Evolutionary conservation across 768 basidiomycete genomes (phyloP), one percentile per base, ranked within the genome.

Genomic region (Cyclocybe aegerita): DNA sequence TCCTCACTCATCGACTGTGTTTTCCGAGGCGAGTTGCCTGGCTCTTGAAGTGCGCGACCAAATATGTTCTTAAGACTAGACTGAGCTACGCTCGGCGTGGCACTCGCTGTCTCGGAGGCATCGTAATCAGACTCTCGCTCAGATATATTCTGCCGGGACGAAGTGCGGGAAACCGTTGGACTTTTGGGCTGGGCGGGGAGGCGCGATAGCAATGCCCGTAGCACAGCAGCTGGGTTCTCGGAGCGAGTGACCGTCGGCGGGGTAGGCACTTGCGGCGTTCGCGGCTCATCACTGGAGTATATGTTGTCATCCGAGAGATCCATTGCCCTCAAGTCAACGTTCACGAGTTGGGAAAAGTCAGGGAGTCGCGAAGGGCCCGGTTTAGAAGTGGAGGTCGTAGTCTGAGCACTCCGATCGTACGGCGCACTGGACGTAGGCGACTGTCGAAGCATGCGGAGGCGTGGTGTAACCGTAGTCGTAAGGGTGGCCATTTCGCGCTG

Each of bases 41-140:
- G 77, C 15, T 85, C 82, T 35, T 82, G 80, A 41, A 82, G 69
- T 2, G 83, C 85, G 48, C 75, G 76, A n/a, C 80, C 79, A 61
- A 90, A 88, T 30, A 90, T 71, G 50, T 81, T 76, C 61, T 75
- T 85, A 40, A 90, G 61, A 61, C 75, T 84, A 55, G 81, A 79
- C 41, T 78, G 78, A 12, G 80, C 78, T 44, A 78, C 58, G 48
- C 79, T 83, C 29, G 76, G 75, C 7, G 69, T 65, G 33, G 62
- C 64, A 43, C 66, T 58, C 2, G 60, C 69, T 31, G 66, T 65
- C 30, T 73, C 70, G 9, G 74, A 76, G 12, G 72, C 69, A 45
- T 85, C 82, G 53, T 80, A 82, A 60, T 85, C 82, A 14, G 81
- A 83, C 38, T 83, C 82, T 8, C 74, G 63, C 46, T 80, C 78